Conservation (phyloP, 805 yeast species). For the Clavispora asparagi region DNA sequence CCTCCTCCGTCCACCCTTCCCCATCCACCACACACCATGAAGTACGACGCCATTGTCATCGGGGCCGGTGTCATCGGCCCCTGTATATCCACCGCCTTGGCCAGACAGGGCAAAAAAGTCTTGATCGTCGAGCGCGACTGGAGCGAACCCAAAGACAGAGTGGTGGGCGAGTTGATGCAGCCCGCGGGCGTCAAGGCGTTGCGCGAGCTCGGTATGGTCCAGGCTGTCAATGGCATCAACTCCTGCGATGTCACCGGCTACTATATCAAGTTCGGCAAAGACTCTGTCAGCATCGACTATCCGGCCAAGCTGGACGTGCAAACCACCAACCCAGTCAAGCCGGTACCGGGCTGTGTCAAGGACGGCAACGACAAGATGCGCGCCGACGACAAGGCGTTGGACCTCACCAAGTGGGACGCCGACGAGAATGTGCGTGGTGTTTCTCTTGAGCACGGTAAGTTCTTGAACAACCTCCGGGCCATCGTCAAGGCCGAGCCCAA, state of each 20-base stretch:
- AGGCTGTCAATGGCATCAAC: slow-evolving; percentile 67
- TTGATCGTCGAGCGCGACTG: slow-evolving; percentile 82
- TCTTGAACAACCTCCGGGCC: slow-evolving; percentile 67
- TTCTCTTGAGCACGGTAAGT: slow-evolving; percentile 90
- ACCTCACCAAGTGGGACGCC: slow-evolving; percentile 50
- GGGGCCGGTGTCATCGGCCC: slow-evolving; percentile 99
- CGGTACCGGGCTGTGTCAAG: slow-evolving; percentile 51
- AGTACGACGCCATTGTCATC: slow-evolving; percentile 78
- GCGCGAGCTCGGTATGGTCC: slow-evolving; percentile 74
- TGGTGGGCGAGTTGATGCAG: slow-evolving; percentile 95
- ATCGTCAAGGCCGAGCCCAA: slow-evolving; percentile 68
- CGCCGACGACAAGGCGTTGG: slow-evolving; percentile 42
- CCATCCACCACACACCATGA: background rate
- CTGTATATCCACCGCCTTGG: slow-evolving; percentile 81
- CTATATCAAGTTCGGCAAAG: slow-evolving; percentile 62
- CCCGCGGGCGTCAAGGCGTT: slow-evolving; percentile 93
- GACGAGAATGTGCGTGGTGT: slow-evolving; percentile 64
- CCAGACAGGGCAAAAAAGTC: slow-evolving; percentile 84
- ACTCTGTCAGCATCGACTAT: slow-evolving; percentile 59
- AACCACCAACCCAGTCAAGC: slow-evolving; percentile 37
- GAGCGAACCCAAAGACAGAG: slow-evolving; percentile 80
- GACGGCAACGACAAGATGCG: slow-evolving; percentile 53
- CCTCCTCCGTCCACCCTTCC: background rate
- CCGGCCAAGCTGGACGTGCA: slow-evolving; percentile 52
- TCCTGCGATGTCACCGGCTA: slow-evolving; percentile 80